These are phyloP conservation scores for Solanum chiquidenum DNA, from an alignment of 257 asterid genomes.

Conservation along the genomic window DNA sequence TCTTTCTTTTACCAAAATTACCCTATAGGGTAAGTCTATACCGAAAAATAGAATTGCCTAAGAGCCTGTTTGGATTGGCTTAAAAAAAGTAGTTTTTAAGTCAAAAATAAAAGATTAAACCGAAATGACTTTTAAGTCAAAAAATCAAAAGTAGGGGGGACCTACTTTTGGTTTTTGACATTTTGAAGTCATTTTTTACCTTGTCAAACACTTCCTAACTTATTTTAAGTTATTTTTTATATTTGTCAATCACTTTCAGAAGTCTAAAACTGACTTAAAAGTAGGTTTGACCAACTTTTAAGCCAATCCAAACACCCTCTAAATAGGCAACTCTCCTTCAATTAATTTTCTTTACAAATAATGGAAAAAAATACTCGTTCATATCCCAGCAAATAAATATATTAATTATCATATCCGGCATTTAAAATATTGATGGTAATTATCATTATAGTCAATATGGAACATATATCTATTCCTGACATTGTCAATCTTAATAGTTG, in stretches of 20 bases:
- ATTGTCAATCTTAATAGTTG: neutral
- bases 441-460: neutral
- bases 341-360: neutral
- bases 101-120: no score
- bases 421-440: neutral
- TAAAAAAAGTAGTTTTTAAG: neutral
- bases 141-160: neutral
- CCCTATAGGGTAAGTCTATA: neutral
- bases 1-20: neutral
- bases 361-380: neutral
- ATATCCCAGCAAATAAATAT: neutral
- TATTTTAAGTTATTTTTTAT: neutral
- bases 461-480: neutral
- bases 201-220: neutral
- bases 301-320: neutral
- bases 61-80: neutral
- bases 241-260: neutral
- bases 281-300: neutral
- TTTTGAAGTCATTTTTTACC: neutral
- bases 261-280: neutral
- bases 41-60: neutral
- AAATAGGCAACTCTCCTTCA: neutral
- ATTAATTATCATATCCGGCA: neutral
- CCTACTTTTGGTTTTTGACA: neutral
- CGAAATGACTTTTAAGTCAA: neutral